phyloP scores from a whole-genome alignment of 1,284 basidiomycete species.

The Mycena citricolor region DNA sequence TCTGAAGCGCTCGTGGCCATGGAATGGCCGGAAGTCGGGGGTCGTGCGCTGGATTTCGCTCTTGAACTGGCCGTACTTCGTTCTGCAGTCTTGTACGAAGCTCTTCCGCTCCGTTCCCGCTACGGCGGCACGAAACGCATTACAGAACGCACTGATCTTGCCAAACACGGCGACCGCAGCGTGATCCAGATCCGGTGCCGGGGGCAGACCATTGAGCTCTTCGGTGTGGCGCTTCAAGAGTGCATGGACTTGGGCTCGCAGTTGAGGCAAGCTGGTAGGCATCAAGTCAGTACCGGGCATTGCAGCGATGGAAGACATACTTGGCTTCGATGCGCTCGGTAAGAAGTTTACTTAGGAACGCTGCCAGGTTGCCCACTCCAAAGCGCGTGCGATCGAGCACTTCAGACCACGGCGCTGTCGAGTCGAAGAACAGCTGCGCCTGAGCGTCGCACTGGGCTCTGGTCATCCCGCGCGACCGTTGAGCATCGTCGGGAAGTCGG shows the following conservation, averaged over 20 bases:
- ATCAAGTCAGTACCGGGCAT: not conserved
- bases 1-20: slow-evolving; percentile 2
- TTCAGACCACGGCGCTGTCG: slow-evolving; percentile 49
- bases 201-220: slow-evolving; percentile 44
- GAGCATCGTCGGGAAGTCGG: slow-evolving; percentile 61
- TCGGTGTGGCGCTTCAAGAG: slow-evolving; percentile 37
- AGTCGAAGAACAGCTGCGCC: slow-evolving; percentile 48
- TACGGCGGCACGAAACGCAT: slow-evolving; percentile 36
- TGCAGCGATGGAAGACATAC: slow-evolving; percentile 39
- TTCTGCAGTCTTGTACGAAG: slow-evolving; percentile 27
- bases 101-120: slow-evolving; percentile 42
- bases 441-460: slow-evolving; percentile 38
- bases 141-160: slow-evolving; percentile 46
- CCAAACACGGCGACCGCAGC: slow-evolving; percentile 40
- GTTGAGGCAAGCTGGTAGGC: slow-evolving; percentile 41
- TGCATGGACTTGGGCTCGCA: slow-evolving; percentile 36
- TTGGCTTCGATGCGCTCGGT: slow-evolving; percentile 48
- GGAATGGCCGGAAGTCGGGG: slow-evolving; percentile 27
- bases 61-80: slow-evolving; percentile 28
- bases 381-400: slow-evolving; percentile 46
- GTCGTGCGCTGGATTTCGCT: slow-evolving; percentile 25
- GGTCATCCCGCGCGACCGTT: slow-evolving; percentile 42
- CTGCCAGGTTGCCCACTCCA: slow-evolving; percentile 56
- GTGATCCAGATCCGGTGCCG: slow-evolving; percentile 25
- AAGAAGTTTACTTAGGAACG: slow-evolving; percentile 51